These are phyloP conservation scores for Rosa multiflora DNA, from an alignment of 306 rosid species.

Conservation along the genomic window DNA sequence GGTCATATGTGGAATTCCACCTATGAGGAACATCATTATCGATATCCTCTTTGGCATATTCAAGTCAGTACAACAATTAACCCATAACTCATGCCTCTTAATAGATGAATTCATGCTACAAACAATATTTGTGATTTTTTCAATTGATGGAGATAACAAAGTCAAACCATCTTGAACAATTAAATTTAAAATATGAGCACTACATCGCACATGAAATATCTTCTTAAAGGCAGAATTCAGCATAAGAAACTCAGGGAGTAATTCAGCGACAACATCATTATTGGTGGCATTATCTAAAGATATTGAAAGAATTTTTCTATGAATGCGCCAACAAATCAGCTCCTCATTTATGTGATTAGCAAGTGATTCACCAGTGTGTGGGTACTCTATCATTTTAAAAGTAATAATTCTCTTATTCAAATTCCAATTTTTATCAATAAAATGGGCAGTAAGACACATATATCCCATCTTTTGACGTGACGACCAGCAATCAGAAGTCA, in stretches of 20 bases:
- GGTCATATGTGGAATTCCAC: not conserved
- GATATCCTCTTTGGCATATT: not conserved
- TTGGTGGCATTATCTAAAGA: no score
- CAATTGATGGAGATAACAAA: not conserved
- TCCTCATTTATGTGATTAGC: not conserved
- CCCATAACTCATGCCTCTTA: not conserved
- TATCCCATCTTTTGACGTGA: no score
- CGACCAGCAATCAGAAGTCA: no score
- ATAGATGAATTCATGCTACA: not conserved
- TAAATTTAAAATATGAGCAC: not conserved
- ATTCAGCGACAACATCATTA: no score
- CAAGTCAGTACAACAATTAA: not conserved
- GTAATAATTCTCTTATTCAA: no score
- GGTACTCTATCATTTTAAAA: constrained; percentile 6
- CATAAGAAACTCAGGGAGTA: no score
- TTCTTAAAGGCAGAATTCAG: no score
- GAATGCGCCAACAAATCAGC: not conserved
- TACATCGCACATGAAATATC: no score
- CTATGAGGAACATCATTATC: not conserved
- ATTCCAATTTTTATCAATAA: no score
- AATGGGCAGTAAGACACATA: no score
- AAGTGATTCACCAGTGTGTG: not conserved
- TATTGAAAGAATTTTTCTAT: no score
- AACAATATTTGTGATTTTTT: not conserved
- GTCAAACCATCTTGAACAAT: not conserved